Conservation (phyloP, 495 filamentous ascomycete species). For the Venustampulla echinocandica region DNA sequence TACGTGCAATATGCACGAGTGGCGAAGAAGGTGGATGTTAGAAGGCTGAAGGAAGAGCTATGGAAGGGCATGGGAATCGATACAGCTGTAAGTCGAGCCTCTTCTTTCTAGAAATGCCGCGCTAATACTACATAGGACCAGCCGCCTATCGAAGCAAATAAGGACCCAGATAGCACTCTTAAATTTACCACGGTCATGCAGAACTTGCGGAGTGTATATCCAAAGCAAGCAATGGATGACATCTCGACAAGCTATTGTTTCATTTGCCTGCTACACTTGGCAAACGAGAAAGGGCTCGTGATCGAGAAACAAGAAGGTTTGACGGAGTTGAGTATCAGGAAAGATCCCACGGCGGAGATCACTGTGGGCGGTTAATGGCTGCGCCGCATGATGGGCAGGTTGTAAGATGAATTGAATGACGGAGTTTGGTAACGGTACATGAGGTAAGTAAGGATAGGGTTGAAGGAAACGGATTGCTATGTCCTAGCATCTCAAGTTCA, state of each 20-base stretch:
- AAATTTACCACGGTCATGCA: constrained; percentile 92
- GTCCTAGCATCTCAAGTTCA: too few species aligned
- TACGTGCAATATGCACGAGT: constrained; percentile 94
- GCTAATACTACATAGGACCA: not conserved
- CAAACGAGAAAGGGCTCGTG: constrained; percentile 91
- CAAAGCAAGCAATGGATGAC: constrained; percentile 73
- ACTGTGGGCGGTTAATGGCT: constrained; percentile 27
- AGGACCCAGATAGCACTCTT: constrained; percentile 36
- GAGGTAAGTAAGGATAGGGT: too few species aligned
- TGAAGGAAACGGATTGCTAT: too few species aligned
- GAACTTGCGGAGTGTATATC: constrained; percentile 75
- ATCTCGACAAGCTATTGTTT: constrained; percentile 97
- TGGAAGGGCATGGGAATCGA: constrained; percentile 81
- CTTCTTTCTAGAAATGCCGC: not conserved
- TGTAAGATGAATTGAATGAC: too few species aligned
- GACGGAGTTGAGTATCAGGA: constrained; percentile 47
- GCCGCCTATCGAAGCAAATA: constrained; percentile 19
- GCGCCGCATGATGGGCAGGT: too few species aligned
- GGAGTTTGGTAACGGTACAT: too few species aligned
- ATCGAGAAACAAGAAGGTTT: constrained; percentile 50
- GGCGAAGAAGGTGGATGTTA: constrained; percentile 98
- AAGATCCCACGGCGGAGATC: constrained; percentile 48
- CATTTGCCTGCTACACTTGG: constrained; percentile 90
- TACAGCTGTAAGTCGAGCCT: constrained; percentile 28
- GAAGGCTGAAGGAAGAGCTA: constrained; percentile 88